phyloP scores from a whole-genome alignment of 2,329 filamentous ascomycete genomes.

The Arachnomyces sp. region DNA sequence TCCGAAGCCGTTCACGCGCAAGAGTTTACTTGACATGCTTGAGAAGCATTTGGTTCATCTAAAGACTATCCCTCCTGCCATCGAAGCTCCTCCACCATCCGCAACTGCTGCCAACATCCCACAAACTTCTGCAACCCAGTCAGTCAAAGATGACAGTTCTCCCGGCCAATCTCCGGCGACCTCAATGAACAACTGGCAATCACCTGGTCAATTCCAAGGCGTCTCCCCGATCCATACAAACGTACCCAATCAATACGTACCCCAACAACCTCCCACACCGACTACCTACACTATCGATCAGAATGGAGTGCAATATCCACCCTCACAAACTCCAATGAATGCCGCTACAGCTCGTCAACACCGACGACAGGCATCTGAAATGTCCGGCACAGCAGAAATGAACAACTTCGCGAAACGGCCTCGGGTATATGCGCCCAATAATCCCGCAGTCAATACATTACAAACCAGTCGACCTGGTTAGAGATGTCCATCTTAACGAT shows the following conservation, averaged over 20 bases:
- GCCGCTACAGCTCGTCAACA: conserved; percentile 28
- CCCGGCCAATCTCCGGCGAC: conserved; percentile 54
- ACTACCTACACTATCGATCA: conserved; percentile 10
- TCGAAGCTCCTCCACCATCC: conserved; percentile 40
- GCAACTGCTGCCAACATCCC: conserved; percentile 36
- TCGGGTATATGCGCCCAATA: conserved; percentile 44
- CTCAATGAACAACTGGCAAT: conserved; percentile 54
- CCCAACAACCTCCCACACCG: conserved; percentile 15
- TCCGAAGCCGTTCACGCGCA: conserved; percentile 91
- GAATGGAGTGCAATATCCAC: conserved; percentile 13
- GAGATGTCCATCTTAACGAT: conserved; percentile 4
- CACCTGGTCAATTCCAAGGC: conserved; percentile 49
- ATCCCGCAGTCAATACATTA: conserved; percentile 41
- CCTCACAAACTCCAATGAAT: conserved; percentile 14
- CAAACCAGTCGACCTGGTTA: conserved; percentile 37
- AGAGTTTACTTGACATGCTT: conserved; percentile 74
- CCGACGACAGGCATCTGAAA: conserved; percentile 53
- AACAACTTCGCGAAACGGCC: conserved; percentile 50
- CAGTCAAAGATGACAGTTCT: conserved; percentile 55
- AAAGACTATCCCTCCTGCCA: conserved; percentile 56
- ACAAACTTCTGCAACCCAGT: conserved; percentile 46
- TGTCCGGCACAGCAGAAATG: conserved; percentile 46
- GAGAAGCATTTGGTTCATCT: conserved; percentile 83
- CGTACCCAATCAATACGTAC: conserved; percentile 34
- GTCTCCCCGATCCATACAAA: conserved; percentile 48